A percentile compares a stretch with the other conserved stretches of the same genome.
Conservation (phyloP, 345 rosid genomes). For the Murraya koenigii region DNA sequence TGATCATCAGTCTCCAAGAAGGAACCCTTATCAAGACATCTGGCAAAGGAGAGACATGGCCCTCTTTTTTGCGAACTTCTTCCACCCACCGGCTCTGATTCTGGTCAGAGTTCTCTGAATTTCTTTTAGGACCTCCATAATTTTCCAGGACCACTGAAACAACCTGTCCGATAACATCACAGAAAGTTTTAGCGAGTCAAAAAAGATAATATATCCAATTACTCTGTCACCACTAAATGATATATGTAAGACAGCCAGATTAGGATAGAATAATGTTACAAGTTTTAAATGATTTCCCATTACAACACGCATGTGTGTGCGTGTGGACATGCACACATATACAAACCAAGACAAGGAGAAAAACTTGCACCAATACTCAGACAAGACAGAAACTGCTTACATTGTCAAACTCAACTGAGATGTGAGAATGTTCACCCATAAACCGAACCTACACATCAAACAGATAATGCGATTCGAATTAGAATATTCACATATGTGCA, state of each 20-base stretch:
- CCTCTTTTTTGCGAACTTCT: constrained; percentile 74
- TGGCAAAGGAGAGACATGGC: constrained; percentile 43
- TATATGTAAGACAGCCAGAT: background rate
- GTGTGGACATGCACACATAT: too few species aligned
- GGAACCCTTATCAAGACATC: constrained; percentile 50
- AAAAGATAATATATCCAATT: background rate
- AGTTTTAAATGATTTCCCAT: background rate
- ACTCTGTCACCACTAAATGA: background rate
- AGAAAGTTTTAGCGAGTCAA: background rate
- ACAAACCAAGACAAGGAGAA: background rate
- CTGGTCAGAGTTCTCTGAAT: constrained; percentile 37
- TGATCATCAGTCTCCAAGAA: constrained; percentile 72
- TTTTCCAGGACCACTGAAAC: constrained; percentile 89
- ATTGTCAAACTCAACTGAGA: constrained; percentile 67
- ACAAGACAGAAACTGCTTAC: constrained; percentile 36
- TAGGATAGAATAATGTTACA: background rate
- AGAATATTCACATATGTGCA: constrained; percentile 12
- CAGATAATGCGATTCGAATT: constrained; percentile 22
- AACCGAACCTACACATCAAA: constrained; percentile 58
- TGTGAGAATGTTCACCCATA: constrained; percentile 75
- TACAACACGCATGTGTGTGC: background rate
- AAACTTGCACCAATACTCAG: background rate
- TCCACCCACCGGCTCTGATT: constrained; percentile 58
- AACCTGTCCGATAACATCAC: constrained; percentile 47
- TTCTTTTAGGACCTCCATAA: constrained; percentile 44